A percentile compares a stretch with the other conserved stretches of the same genome.
Conservation (phyloP, 495 filamentous ascomycete species). For the Acidiella bohemica region DNA sequence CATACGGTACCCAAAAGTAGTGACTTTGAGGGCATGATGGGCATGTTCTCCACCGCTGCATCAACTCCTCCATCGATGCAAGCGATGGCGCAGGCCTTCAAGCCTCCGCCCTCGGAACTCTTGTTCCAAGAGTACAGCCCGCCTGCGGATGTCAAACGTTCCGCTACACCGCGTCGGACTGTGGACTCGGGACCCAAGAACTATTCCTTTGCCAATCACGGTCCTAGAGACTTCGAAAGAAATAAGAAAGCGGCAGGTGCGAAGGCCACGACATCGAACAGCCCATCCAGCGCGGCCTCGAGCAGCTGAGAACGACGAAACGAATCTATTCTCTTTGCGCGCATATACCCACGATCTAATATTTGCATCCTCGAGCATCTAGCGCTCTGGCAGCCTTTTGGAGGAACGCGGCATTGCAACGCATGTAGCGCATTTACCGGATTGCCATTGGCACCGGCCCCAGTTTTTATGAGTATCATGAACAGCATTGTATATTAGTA, state of each 20-base stretch:
- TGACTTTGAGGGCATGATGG: constrained; percentile 3
- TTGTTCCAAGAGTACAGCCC: constrained; percentile 22
- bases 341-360: not conserved
- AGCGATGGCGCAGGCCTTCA: not conserved
- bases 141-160: constrained; percentile 11
- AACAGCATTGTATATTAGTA: too few species aligned
- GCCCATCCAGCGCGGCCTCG: constrained; percentile 1
- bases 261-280: not conserved
- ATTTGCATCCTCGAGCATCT: too few species aligned
- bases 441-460: too few species aligned
- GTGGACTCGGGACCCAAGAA: constrained; percentile 14
- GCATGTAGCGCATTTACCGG: too few species aligned
- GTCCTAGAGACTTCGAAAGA: constrained; percentile 14
- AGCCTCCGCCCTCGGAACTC: constrained; percentile 8
- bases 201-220: constrained; percentile 18
- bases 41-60: constrained; percentile 2
- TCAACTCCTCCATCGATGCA: not conserved
- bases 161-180: constrained; percentile 6
- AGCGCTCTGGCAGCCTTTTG: too few species aligned
- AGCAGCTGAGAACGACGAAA: too few species aligned
- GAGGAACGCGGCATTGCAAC: too few species aligned
- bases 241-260: constrained; percentile 1
- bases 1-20: constrained; percentile 1
- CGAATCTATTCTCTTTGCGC: too few species aligned
- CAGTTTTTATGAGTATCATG: too few species aligned